phyloP scores from a whole-genome alignment of 2,329 filamentous ascomycete species.

The Basipetospora chlamydospora region DNA sequence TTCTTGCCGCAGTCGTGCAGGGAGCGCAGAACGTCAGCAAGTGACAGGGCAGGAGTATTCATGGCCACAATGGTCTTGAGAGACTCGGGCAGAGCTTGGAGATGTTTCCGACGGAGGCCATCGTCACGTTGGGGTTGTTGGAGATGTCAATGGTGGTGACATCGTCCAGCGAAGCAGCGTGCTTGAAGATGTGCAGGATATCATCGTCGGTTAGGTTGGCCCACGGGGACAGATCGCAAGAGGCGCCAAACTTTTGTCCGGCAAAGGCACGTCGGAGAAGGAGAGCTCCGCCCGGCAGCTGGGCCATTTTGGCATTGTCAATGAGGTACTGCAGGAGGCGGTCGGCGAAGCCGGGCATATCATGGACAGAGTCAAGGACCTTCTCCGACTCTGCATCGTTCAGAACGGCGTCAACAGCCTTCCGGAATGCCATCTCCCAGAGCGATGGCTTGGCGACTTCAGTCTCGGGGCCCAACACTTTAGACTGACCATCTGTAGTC shows the following conservation, averaged over 20 bases:
- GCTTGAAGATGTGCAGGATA: not conserved
- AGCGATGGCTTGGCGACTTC: not conserved
- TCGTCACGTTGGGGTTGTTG: not conserved
- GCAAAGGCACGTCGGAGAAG: not conserved
- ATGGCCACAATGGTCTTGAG: not conserved
- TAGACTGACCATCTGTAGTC: not conserved
- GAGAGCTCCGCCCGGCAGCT: not conserved
- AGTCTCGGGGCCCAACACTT: not conserved
- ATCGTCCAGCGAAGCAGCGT: not conserved
- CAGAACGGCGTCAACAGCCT: not conserved
- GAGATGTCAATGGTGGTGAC: not conserved
- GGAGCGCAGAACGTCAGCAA: not conserved
- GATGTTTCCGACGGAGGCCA: not conserved
- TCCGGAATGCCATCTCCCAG: not conserved
- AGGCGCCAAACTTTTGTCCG: not conserved
- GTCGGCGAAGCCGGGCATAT: not conserved
- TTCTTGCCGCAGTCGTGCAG: not conserved
- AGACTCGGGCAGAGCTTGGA: not conserved
- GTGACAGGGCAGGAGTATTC: not conserved
- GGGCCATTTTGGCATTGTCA: not conserved
- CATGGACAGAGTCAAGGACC: not conserved
- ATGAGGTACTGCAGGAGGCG: not conserved
- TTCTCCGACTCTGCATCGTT: not conserved
- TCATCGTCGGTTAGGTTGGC: not conserved
- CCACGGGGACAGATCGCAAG: not conserved